Evolutionary conservation across 1,284 basidiomycete species (phyloP), one percentile per base, ranked within the genome.

Genomic region (Cutaneotrichosporon mucoides): DNA sequence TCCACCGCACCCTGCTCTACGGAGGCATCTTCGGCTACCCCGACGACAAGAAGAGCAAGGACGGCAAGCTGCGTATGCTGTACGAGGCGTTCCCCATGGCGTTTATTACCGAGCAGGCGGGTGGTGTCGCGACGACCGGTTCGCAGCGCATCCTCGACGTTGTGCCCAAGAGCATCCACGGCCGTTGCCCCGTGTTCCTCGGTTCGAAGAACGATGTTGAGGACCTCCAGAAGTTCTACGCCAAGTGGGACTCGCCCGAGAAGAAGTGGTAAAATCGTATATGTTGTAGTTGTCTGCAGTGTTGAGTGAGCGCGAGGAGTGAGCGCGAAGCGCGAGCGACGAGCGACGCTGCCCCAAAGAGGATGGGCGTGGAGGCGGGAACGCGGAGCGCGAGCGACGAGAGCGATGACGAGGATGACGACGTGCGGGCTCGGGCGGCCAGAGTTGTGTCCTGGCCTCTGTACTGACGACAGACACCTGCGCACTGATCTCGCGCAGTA

Each of bases 31-130:
- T 99, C 73, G 92, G 94, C 41, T 99, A 99, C 80, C 96, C 96
- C 6, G 88, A 88, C 71, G 96, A 99, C 81, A 97, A 92, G 84
- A 99, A 99, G 85, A 90, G 86, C 80, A 96, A 94, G 82, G 88
- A 80, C 68, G 75, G 95, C 59, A 99, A 99, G 81, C 83, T 99
- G 69, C 85, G 96, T 72, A 81, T 99, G 73, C 81, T 99, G 51
- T 99, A 99, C 73, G 96, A 99, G 81, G 95, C 92, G 5, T 99
- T 98, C 84, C 95, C 94, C n/a, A 98, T 98, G 95, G 90, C 94
- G 3, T 94, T 90, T 81, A 80, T 98, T 71, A 93, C 87, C 4
- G 95, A 98, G 73, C 75, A 94, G 88, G 96, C 96, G 37, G 96
- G 96, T 40, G 96, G 96, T 51, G 79, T 97, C 62, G 96, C 96